Conservation (phyloP, 352 stramenopile genomes). For the Blastocystis sp. region DNA sequence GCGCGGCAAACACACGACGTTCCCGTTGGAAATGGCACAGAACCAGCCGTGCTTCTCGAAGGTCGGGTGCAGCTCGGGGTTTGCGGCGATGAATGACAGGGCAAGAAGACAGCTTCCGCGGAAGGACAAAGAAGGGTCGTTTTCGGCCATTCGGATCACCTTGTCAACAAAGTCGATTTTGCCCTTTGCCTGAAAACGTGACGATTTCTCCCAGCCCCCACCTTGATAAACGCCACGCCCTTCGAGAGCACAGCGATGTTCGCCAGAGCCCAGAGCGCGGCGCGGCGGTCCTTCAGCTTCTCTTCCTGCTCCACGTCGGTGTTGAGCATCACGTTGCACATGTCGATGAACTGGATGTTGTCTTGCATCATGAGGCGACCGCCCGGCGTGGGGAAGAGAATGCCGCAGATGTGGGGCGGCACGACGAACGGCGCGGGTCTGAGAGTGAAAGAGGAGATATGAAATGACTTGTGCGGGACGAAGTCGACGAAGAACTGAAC, state of each 20-base stretch:
- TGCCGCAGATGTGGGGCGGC: constrained; percentile 29
- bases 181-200: not conserved
- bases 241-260: constrained; percentile 36
- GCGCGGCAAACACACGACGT: constrained; percentile 21
- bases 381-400: constrained; percentile 25
- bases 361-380: constrained; percentile 11
- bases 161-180: constrained; percentile 11
- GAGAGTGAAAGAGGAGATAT: not conserved
- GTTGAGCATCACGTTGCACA: constrained; percentile 25
- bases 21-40: not conserved
- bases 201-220: not conserved
- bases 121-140: constrained; percentile 16
- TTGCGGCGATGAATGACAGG: constrained; percentile 36
- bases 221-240: constrained; percentile 2
- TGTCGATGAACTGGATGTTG: constrained; percentile 10
- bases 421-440: constrained; percentile 27
- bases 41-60: constrained; percentile 20
- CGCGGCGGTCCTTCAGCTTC: constrained; percentile 17
- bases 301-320: not conserved
- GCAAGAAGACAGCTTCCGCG: constrained; percentile 36
- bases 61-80: not conserved
- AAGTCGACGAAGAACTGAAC: constrained; percentile 50
- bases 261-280: constrained; percentile 23
- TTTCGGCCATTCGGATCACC: constrained; percentile 26
- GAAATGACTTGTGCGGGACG: constrained; percentile 28